Evolutionary conservation across 805 yeast species (phyloP), one percentile per base, ranked within the genome.

Genomic region (Candida easanensis): DNA sequence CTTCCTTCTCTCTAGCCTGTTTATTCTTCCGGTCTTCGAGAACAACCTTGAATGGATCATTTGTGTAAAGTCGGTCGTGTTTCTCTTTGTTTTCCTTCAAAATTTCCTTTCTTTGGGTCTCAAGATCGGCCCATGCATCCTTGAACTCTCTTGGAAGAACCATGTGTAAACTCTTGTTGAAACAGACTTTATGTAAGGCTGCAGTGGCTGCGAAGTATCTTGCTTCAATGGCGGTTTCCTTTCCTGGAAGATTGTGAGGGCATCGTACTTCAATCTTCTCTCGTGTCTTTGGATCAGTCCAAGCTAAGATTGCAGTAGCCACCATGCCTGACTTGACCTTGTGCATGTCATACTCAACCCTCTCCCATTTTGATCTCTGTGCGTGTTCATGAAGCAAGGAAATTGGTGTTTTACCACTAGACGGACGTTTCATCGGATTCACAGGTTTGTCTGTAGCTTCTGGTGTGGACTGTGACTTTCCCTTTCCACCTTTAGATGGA

Each of bases 141-240:
- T 88, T 80, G 60, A 88, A 96, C 25, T 83, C 80, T 4, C 82
- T 78, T 0, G 98, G 98, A 13, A 91, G 70, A 56, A 88, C 83
- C 90, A 90, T 82, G 47, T 86, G 86, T 63, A 91, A 61, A 58
- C 88, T 89, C 54, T 89, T 89, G 52, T 82, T 82, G 47, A 80
- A 86, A 28, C 90, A 82, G 16, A 91, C 73, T 27, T 96, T 70
- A 60, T 80, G 90, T 48, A 91, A 63, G 0, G 91, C 93, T 51
- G 84, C 87, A 0, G 97, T 89, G 0, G 99, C 97, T 0, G 91
- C 89, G 55, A 76, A 74, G 60, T 90, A 95, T 36, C 97, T 74
- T 1, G 98, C 97, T 54, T 90, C 97, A 25, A 88, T 70, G 2
- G 95, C 77, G 0, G 97, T 88, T 36, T 80, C 86, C 52, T 85